phyloP scores from a whole-genome alignment of 441 rosid species.

The Adansonia madagascariensis region DNA sequence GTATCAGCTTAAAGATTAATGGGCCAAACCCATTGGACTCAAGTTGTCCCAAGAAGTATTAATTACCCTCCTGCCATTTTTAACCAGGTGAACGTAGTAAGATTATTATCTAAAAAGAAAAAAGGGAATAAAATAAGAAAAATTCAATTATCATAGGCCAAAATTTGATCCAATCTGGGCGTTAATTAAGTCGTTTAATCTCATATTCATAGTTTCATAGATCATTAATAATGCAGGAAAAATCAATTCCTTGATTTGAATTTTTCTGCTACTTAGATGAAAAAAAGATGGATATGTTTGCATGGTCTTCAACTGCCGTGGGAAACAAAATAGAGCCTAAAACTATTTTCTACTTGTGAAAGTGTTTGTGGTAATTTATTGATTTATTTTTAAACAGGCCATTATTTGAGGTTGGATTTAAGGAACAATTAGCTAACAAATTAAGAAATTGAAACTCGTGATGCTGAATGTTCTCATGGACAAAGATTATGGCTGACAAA shows the following conservation, averaged over 20 bases:
- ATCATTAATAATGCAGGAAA: too few relatives aligned
- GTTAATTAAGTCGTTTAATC: too few relatives aligned
- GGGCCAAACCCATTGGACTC: not conserved
- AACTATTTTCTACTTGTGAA: not conserved
- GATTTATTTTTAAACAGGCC: not conserved
- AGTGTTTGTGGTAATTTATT: not conserved
- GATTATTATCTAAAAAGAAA: too few relatives aligned
- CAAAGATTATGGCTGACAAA: not conserved
- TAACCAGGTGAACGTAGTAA: too few relatives aligned
- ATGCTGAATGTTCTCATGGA: not conserved
- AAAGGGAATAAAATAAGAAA: too few relatives aligned
- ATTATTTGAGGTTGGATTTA: conserved; percentile 30
- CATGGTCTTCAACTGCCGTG: not conserved
- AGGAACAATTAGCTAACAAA: conserved; percentile 5
- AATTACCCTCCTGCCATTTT: too few relatives aligned
- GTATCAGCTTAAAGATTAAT: not conserved
- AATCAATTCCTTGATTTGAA: not conserved
- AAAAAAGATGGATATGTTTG: not conserved
- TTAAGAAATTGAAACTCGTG: conserved; percentile 10
- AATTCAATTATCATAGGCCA: too few relatives aligned
- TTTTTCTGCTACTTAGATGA: not conserved
- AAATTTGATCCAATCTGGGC: too few relatives aligned
- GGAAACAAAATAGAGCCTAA: not conserved
- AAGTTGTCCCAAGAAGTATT: not conserved
- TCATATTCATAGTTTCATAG: too few relatives aligned